phyloP scores from a whole-genome alignment of 257 asterid species.

The Capsicum chinense region DNA sequence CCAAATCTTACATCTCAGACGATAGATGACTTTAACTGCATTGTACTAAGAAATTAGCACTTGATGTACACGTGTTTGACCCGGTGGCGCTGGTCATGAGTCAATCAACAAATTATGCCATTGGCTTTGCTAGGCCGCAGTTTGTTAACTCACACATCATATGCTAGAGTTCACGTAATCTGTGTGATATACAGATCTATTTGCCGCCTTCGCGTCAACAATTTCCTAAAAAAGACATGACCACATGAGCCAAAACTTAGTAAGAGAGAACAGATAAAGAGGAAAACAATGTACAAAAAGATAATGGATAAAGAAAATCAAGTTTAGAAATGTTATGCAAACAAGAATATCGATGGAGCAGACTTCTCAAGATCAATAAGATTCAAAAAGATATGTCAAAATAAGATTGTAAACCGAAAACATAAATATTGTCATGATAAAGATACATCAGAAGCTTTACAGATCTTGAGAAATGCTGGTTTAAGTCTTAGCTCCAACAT shows the following conservation, averaged over 20 bases:
- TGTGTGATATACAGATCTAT: not conserved
- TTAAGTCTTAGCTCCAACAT: not conserved
- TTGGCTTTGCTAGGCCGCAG: not conserved
- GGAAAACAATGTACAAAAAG: constrained; percentile 14
- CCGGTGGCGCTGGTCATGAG: not conserved
- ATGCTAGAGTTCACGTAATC: not conserved
- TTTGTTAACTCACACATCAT: not conserved
- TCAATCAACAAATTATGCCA: not conserved
- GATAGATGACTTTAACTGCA: not conserved
- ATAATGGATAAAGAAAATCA: not conserved
- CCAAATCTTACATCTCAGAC: constrained; percentile 20
- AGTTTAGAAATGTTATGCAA: not conserved
- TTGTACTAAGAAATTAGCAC: not conserved
- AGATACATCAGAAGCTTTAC: not conserved
- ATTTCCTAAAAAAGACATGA: constrained; percentile 23
- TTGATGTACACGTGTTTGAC: not conserved
- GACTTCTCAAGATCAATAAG: not conserved
- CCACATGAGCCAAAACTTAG: constrained; percentile 1
- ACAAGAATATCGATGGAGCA: not conserved
- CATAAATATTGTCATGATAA: not conserved
- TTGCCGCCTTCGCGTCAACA: not conserved
- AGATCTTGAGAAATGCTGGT: not conserved
- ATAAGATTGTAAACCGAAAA: not conserved
- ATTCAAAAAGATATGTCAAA: not conserved
- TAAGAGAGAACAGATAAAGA: not conserved